phyloP scores from a whole-genome alignment of 1,139 yeast species.

The Blastobotrys persicus region DNA sequence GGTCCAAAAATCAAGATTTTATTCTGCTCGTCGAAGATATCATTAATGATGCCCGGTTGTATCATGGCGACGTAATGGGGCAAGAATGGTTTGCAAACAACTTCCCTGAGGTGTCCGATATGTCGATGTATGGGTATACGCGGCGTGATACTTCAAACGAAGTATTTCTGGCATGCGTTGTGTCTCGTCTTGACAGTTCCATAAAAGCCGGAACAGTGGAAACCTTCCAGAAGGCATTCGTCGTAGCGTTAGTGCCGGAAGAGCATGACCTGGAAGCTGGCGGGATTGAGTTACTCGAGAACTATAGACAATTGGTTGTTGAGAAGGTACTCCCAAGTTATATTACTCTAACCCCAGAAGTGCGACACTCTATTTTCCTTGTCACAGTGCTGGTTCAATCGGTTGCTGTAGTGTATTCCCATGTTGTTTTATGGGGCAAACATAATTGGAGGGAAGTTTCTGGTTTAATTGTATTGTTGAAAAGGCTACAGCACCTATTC shows the following conservation, averaged over 20 bases:
- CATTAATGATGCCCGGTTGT: background rate
- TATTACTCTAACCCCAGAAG: background rate
- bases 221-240: conserved; percentile 4
- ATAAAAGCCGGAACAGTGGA: conserved; percentile 1
- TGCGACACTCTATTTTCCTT: background rate
- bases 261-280: background rate
- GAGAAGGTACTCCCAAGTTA: conserved; percentile 1
- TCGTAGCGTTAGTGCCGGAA: background rate
- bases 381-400: background rate
- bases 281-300: background rate
- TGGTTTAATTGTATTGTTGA: background rate
- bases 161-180: background rate
- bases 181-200: conserved; percentile 3
- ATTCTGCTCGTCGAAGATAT: conserved; percentile 6
- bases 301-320: conserved; percentile 1
- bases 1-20: background rate
- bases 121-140: conserved; percentile 1
- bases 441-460: background rate
- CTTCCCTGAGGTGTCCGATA: conserved; percentile 5
- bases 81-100: conserved; percentile 1
- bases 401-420: background rate
- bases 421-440: background rate
- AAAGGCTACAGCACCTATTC: background rate
- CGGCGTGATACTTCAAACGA: background rate
- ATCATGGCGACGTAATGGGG: conserved; percentile 3